phyloP scores from a whole-genome alignment of 2,329 filamentous ascomycete species.

The Fusarium aywerte region DNA sequence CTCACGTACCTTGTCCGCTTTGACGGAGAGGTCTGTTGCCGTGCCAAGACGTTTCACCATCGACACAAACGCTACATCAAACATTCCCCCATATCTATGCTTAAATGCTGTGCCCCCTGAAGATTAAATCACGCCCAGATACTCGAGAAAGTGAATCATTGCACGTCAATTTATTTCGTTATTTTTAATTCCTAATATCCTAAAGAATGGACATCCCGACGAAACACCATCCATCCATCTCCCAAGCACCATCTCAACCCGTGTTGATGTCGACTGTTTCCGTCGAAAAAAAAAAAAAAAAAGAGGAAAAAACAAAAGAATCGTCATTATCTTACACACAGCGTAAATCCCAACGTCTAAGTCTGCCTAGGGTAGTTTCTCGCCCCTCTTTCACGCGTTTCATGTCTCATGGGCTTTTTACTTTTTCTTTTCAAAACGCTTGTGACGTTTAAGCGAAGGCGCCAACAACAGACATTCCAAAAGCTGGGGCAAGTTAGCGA shows the following conservation, averaged over 20 bases:
- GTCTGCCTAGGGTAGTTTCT: background rate
- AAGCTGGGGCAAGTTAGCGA: constrained; percentile 17
- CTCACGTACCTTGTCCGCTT: background rate
- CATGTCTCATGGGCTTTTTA: constrained; percentile 6
- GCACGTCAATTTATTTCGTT: constrained; percentile 6
- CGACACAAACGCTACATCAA: background rate
- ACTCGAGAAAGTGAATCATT: background rate
- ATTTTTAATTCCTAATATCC: background rate
- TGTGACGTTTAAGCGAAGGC: constrained; percentile 26
- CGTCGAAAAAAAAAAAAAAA: background rate
- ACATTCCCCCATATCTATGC: background rate
- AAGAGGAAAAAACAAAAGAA: background rate
- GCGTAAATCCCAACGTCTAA: background rate
- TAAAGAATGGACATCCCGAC: constrained; percentile 6
- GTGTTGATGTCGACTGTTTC: background rate
- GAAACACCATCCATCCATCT: background rate
- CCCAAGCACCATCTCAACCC: background rate
- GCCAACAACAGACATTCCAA: constrained; percentile 36
- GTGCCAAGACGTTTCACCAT: background rate
- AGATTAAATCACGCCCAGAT: too few relatives aligned
- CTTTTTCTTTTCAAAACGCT: background rate
- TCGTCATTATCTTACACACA: constrained; percentile 4
- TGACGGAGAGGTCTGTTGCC: background rate
- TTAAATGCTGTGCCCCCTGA: too few relatives aligned
- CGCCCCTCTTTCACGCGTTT: background rate